Evolutionary conservation across 1,284 basidiomycete species (phyloP), one percentile per base, ranked within the genome.

Genomic region (Sanguinoderma infundibulare): DNA sequence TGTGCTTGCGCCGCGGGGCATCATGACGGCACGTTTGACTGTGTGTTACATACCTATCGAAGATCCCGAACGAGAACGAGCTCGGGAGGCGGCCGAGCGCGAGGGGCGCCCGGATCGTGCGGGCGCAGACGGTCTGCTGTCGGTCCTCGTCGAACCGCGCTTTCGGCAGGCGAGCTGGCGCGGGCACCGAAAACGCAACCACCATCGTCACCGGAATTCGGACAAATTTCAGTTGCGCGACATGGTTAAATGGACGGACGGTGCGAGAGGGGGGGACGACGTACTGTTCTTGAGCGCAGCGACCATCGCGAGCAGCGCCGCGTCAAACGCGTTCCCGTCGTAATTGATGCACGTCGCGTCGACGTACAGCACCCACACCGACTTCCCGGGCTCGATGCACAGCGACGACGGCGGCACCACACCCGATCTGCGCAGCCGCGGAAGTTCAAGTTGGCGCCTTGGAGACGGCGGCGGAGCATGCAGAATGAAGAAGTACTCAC

Each of bases 321-420:
- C 95, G 66, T 99, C 97, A 66, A 98, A 93, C 1, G 86, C 91
- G 71, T 98, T 98, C 9, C 97, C 97, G 74, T 99, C 96, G 70
- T 96, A 97, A 77, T 97, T 98, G 69, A 99, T 92, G 75, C 96
- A 98, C 5, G 91, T 93, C 32, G 95, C 87, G 67, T 99, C 97
- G 65, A 98, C 83, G 74, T 98, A 98, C 17, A 99, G 81, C 26
- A 91, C 90, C 95, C 96, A 99, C 0, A 83, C 95, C 0, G 94
- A 83, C 74, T 91, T 92, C 3, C 87, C 89, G 0, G 87, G 84
- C 20, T 91, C 82, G 55, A 99, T 98, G 70, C 90, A 90, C 1
- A 99, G 83, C 0, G 88, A 86, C 0, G 81, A 74, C 0, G 89
- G 82, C 0, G 91, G 79, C 0, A 99, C 65, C 5, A 90, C 76